Percentiles rank a stretch among this genome's conserved stretches.
phyloP scores from a whole-genome alignment of 768 basidiomycete genomes.

The Coprinopsis cinerea region DNA sequence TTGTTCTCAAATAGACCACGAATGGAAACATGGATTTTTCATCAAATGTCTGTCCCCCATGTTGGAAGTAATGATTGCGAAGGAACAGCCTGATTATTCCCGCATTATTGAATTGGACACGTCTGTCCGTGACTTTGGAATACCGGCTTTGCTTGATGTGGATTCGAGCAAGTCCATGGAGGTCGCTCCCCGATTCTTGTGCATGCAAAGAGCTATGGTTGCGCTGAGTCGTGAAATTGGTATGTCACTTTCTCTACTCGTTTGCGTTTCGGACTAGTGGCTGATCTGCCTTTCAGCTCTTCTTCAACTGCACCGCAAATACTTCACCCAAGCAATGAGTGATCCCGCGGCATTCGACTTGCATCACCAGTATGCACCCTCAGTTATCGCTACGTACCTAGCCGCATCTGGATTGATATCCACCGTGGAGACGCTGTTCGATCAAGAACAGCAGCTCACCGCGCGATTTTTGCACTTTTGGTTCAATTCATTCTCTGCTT shows the following conservation, averaged over 20 bases:
- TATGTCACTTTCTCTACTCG: slow-evolving; percentile 20
- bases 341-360: slow-evolving; percentile 48
- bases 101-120: slow-evolving; percentile 49
- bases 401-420: slow-evolving; percentile 53
- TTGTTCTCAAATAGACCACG: slow-evolving; percentile 43
- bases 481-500: slow-evolving; percentile 70
- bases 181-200: slow-evolving; percentile 42
- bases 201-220: slow-evolving; percentile 61
- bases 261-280: slow-evolving; percentile 5
- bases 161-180: slow-evolving; percentile 26
- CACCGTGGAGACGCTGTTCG: slow-evolving; percentile 49
- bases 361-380: slow-evolving; percentile 58
- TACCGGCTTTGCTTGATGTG: slow-evolving; percentile 46
- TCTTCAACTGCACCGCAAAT: slow-evolving; percentile 61
- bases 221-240: slow-evolving; percentile 60
- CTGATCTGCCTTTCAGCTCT: slow-evolving; percentile 35
- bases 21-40: slow-evolving; percentile 68
- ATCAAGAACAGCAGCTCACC: slow-evolving; percentile 54
- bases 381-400: slow-evolving; percentile 64
- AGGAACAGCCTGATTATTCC: slow-evolving; percentile 45
- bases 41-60: slow-evolving; percentile 57
- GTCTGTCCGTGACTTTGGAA: slow-evolving; percentile 46
- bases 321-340: slow-evolving; percentile 62
- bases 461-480: slow-evolving; percentile 67
- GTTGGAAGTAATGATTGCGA: slow-evolving; percentile 49